Evolutionary conservation across 129 eudicot species (phyloP).

Genomic region (Chrysanthemum makinoi): DNA sequence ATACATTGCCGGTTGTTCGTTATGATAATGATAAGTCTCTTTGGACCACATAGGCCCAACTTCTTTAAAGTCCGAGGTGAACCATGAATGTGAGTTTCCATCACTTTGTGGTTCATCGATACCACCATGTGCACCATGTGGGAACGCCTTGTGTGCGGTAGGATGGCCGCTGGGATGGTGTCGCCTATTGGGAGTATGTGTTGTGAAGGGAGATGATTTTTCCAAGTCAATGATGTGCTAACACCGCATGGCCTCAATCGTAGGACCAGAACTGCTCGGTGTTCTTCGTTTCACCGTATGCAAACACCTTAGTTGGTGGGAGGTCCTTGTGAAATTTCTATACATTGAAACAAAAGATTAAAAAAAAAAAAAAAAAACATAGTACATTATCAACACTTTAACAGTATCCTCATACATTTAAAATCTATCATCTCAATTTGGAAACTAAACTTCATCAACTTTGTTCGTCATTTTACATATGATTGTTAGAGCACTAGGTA

Average conservation of each 20-base stretch:
- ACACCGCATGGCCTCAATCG: constrained; percentile 85
- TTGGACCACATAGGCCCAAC: constrained; percentile 71
- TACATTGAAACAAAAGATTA: not conserved
- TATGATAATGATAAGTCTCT: constrained; percentile 62
- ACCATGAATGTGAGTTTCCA: constrained; percentile 73
- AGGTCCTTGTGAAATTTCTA: constrained; percentile 96
- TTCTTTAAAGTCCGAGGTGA: constrained; percentile 53
- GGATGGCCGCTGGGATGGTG: constrained; percentile 82
- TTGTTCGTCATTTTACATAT: too few species aligned
- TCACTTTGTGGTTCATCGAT: constrained; percentile 83
- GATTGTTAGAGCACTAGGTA: too few species aligned
- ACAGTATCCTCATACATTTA: too few species aligned
- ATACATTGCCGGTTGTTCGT: constrained; percentile 80
- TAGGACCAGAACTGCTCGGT: constrained; percentile 79
- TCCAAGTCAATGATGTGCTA: constrained; percentile 60
- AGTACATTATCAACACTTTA: too few species aligned
- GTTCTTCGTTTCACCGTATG: constrained; percentile 57
- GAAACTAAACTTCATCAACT: too few species aligned
- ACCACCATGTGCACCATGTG: constrained; percentile 90
- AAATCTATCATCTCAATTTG: too few species aligned
- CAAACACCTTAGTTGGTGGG: constrained; percentile 75
- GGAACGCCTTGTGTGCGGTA: constrained; percentile 63
- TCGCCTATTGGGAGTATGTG: constrained; percentile 93
- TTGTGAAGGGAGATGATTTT: constrained; percentile 71
- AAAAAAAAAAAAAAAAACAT: too few species aligned